Conservation (phyloP, 2,329 filamentous ascomycete genomes). For the Diaporthe caulivora region DNA sequence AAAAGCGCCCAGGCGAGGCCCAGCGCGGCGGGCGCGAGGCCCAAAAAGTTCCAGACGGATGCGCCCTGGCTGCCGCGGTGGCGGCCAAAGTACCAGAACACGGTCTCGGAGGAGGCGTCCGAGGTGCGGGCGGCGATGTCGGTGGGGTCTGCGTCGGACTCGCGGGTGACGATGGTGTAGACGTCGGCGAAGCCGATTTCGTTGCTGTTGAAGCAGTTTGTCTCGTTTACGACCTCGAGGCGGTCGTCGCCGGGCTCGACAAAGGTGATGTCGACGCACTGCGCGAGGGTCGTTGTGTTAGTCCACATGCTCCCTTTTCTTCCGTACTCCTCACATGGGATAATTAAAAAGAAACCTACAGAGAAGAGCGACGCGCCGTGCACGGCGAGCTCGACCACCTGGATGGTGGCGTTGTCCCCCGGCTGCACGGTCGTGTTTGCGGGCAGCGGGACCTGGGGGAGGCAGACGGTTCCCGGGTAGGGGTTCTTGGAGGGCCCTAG, state of each 20-base stretch:
- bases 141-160: constrained; percentile 52
- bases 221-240: constrained; percentile 78
- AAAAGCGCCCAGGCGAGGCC: constrained; percentile 52
- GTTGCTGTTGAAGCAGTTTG: constrained; percentile 91
- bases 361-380: constrained; percentile 88
- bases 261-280: constrained; percentile 97
- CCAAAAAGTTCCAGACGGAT: constrained; percentile 48
- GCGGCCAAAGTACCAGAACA: constrained; percentile 46
- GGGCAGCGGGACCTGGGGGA: constrained; percentile 90
- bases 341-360: constrained; percentile 60
- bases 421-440: constrained; percentile 75
- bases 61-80: constrained; percentile 39
- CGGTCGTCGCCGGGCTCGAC: constrained; percentile 78
- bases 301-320: constrained; percentile 19
- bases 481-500: constrained; percentile 83
- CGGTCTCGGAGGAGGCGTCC: constrained; percentile 42
- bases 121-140: constrained; percentile 46
- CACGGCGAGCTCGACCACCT: constrained; percentile 84
- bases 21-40: constrained; percentile 57
- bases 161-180: constrained; percentile 74
- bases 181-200: constrained; percentile 82
- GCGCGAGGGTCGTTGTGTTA: background rate
- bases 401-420: constrained; percentile 93
- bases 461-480: constrained; percentile 90
- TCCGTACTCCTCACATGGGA: no score